phyloP scores from a whole-genome alignment of 352 stramenopile genomes.

The Pythium angustatum region DNA sequence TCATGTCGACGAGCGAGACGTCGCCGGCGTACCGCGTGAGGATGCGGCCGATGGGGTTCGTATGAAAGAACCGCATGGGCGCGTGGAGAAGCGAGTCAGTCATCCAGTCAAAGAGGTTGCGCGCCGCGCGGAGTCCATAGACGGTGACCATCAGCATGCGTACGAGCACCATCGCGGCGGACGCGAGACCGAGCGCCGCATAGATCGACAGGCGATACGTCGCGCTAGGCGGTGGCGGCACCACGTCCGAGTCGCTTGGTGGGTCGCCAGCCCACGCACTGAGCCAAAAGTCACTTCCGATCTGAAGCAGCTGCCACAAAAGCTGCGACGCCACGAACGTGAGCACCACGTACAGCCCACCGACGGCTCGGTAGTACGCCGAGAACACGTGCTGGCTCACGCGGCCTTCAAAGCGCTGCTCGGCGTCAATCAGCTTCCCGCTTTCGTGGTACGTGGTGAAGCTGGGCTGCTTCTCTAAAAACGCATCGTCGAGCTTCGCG shows the following conservation, averaged over 20 bases:
- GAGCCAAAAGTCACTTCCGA: conserved; percentile 91
- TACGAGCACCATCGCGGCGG: conserved; percentile 21
- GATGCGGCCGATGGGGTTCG: conserved; percentile 86
- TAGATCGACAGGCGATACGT: conserved; percentile 16
- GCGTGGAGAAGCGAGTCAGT: conserved; percentile 81
- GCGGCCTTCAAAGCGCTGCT: conserved; percentile 33
- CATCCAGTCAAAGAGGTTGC: conserved; percentile 85
- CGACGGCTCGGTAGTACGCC: conserved; percentile 45
- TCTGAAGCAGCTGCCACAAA: conserved; percentile 71
- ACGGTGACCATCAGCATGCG: conserved; percentile 24
- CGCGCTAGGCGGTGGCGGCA: background rate
- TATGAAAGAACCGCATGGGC: conserved; percentile 91
- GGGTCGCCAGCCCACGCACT: conserved; percentile 70
- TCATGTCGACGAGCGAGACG: conserved; percentile 84
- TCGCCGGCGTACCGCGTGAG: conserved; percentile 89
- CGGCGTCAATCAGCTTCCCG: conserved; percentile 28
- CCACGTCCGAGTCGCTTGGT: background rate
- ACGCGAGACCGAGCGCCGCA: conserved; percentile 14
- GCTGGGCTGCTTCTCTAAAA: background rate
- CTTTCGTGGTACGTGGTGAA: background rate
- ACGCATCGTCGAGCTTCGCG: background rate
- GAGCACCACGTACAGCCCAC: conserved; percentile 36
- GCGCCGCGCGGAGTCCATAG: conserved; percentile 24
- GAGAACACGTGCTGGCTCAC: conserved; percentile 36
- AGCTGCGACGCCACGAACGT: conserved; percentile 59